Evolutionary conservation across 495 filamentous ascomycete species (phyloP).

Genomic region (Penicillium diatomitis): DNA sequence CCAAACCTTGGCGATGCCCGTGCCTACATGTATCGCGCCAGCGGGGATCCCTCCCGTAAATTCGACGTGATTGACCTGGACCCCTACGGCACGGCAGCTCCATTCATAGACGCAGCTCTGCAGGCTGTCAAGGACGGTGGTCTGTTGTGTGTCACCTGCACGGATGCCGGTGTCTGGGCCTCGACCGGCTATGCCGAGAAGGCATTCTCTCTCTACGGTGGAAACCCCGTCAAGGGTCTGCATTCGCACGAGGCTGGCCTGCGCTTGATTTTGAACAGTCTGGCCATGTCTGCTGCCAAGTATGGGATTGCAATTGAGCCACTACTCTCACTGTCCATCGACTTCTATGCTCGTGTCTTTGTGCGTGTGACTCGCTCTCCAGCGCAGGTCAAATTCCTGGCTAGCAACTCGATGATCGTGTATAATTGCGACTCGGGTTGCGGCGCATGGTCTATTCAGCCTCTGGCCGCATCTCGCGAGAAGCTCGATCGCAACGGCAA

Average conservation of each 20-base stretch:
- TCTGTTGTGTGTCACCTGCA: conserved; percentile 90
- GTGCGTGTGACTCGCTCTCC: conserved; percentile 71
- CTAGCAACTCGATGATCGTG: conserved; percentile 83
- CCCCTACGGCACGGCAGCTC: conserved; percentile 85
- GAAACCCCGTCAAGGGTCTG: conserved; percentile 69
- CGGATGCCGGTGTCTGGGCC: conserved; percentile 88
- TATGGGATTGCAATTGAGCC: conserved; percentile 92
- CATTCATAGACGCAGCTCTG: conserved; percentile 84
- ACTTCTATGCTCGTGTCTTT: conserved; percentile 91
- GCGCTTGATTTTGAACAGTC: conserved; percentile 69
- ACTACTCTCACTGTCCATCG: conserved; percentile 82
- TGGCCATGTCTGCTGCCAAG: conserved; percentile 68
- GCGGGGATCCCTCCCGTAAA: conserved; percentile 14
- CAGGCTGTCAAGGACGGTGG: conserved; percentile 79
- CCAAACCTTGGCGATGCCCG: conserved; percentile 72
- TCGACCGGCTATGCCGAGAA: conserved; percentile 92
- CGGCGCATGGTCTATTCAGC: conserved; percentile 76
- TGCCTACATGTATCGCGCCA: conserved; percentile 77
- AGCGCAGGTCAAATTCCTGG: conserved; percentile 76
- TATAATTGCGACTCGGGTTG: conserved; percentile 88
- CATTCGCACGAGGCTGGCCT: conserved; percentile 86
- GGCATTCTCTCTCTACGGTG: conserved; percentile 82
- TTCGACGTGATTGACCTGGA: conserved; percentile 97
- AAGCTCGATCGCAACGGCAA: conserved; percentile 59
- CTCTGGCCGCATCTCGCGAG: conserved; percentile 55